Base-by-base conservation (phyloP, 495 filamentous ascomycete genomes). In the Trichoderma erinaceum region DNA sequence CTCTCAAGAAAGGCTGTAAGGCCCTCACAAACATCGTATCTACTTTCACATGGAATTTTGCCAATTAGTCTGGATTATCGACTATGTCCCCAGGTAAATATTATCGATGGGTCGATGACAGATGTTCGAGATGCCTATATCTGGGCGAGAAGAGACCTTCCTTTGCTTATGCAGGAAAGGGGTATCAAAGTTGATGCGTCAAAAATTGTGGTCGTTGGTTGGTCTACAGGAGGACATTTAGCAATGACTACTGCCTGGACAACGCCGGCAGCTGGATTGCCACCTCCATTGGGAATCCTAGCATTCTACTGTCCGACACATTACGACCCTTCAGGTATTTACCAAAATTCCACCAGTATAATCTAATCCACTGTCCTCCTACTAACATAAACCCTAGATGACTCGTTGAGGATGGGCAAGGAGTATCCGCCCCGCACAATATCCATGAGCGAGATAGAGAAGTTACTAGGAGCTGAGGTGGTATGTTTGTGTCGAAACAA, bases 11-110 rank as follows among this genome's bases (percentile, higher is more conserved):
- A 79, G 23, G 83, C 80, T 46, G 73, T 87, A 8, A 73, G 78
- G 0, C 77, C 76, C 0, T 63, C 67, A 18, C 85, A 87, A 66
- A 83, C 77, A 0, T 23, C 67, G 10, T 41, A 75, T 0, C 73
- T 86, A 0, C 73, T 84, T 3, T 63, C 71, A 0, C 68, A 69
- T 2, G 83, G 83, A 4, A 77, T 86, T 66, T 69, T 87, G 0
- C 83, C 85, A 7, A 73, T 87, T 25, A 84, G 81, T 68, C 66
- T 85, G 7, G 85, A 88, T 69, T 83, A 87, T 72, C 71, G 85
- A 16, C 78, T 88, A 1, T 87, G 85, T 68, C 86, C 86, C 0
- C 84, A 88, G 65, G 68, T 77, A 2, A 78, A 16, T 15, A 67
- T 87, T 0, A 3, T 72, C n/a, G 78, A 85, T 1, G 85, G 85